Conservation (phyloP, 306 rosid genomes). For the Trifolium pratense region DNA sequence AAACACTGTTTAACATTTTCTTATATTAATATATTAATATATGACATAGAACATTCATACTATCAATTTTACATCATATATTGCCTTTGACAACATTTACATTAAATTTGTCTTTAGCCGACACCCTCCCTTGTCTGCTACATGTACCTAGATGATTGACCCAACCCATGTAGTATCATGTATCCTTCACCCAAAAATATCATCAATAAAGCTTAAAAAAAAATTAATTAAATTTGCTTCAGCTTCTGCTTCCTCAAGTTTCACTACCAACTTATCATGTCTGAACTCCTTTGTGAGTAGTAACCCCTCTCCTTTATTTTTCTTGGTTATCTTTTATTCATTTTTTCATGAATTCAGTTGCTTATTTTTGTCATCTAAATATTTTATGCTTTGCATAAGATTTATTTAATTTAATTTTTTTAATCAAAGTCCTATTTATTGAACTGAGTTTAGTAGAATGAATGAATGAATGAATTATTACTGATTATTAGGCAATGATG, state of each 20-base stretch:
- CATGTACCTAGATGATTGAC: slow-evolving; percentile 14
- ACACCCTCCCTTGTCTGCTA: slow-evolving; percentile 24
- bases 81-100: slow-evolving; percentile 1
- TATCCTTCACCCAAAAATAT: slow-evolving; percentile 5
- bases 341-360: neutral
- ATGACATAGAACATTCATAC: neutral
- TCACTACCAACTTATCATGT: slow-evolving; percentile 50
- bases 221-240: neutral
- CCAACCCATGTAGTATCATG: neutral
- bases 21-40: neutral
- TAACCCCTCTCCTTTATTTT: neutral
- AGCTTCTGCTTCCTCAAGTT: neutral
- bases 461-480: slow-evolving; percentile 10
- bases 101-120: slow-evolving; percentile 37
- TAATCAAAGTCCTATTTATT: neutral
- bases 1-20: too few species aligned
- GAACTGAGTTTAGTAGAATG: neutral
- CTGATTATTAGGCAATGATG: slow-evolving; percentile 59
- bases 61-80: neutral
- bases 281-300: slow-evolving; percentile 79
- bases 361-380: neutral
- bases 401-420: neutral
- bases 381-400: slow-evolving; percentile 3
- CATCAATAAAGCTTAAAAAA: neutral
- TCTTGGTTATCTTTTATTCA: neutral